These are phyloP conservation scores for Botryotinia convoluta DNA, from an alignment of 2,329 filamentous ascomycete genomes.

Conservation along the genomic window DNA sequence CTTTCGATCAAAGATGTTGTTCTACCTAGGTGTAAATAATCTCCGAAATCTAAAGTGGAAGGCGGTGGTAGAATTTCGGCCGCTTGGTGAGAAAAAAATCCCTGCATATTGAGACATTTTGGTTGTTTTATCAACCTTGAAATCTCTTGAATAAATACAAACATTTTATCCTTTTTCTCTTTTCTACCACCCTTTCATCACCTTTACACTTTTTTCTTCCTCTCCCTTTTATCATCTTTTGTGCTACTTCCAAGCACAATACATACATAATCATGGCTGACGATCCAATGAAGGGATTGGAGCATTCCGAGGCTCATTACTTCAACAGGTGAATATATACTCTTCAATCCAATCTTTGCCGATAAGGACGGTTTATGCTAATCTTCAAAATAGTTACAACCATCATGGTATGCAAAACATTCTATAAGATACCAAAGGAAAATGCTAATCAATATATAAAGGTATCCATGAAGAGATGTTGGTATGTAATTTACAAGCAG, in stretches of 20 bases:
- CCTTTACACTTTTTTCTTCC: slow-evolving; percentile 1
- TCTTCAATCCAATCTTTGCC: neutral
- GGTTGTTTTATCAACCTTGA: neutral
- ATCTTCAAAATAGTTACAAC: slow-evolving; percentile 69
- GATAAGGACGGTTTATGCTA: slow-evolving; percentile 23
- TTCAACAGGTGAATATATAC: slow-evolving; percentile 77
- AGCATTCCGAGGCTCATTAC: slow-evolving; percentile 87
- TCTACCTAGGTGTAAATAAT: neutral
- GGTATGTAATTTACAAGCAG: slow-evolving; percentile 56
- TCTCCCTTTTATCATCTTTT: slow-evolving; percentile 12
- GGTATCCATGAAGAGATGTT: slow-evolving; percentile 98
- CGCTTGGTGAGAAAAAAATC: slow-evolving; percentile 14
- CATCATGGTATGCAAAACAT: slow-evolving; percentile 74
- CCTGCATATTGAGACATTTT: neutral
- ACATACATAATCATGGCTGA: slow-evolving; percentile 46
- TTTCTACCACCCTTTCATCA: neutral
- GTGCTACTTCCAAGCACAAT: neutral
- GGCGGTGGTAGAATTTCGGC: slow-evolving; percentile 11
- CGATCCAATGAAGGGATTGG: slow-evolving; percentile 46
- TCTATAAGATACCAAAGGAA: slow-evolving; percentile 21
- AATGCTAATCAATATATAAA: slow-evolving; percentile 44
- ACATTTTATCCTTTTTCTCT: slow-evolving; percentile 4
- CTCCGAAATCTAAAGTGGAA: neutral
- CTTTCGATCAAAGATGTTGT: neutral
- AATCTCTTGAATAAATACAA: neutral